Base-by-base conservation (phyloP, 805 yeast genomes). In the Tanozyma kutaoensis region DNA sequence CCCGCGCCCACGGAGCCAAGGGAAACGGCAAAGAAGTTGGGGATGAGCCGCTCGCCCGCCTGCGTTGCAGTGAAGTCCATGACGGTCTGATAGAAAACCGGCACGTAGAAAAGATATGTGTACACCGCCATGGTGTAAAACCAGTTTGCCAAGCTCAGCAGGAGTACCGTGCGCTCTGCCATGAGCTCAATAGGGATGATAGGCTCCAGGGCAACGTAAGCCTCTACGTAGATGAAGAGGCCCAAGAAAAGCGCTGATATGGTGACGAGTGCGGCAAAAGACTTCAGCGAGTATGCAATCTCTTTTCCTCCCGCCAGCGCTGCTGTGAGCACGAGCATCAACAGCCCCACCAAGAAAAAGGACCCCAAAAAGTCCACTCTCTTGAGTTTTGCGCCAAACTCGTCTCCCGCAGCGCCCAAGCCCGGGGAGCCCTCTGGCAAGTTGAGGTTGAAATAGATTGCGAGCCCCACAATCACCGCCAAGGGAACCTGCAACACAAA, bases 11-110 rank as follows among this genome's bases (percentile, higher is more conserved):
- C 55, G 0, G 91, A 76, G 2, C 88, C 86, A 13, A 52, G 27
- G 0, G 85, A 69, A 8, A 75, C 72, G 10, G 78, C 81, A 23
- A 77, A 40, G 40, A 80, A 79, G 42, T 77, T 76, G 8, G 82
- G 79, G 16, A 74, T 47, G 30, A 72, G 46, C 35, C 81, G 54
- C 16, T 60, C 37, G 4, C 84, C 84, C 22, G 69, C 67, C 31
- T 69, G 53, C 5, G 76, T 65, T 2, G 81, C 67, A 3, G 67
- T 42, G 21, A 69, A 46, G 10, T 60, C 62, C 34, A 63, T 44
- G 2, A 72, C 79, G 0, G 79, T 52, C 11, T 67, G 52, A 47
- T 68, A 72, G 41, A 62, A 78, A 12, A 82, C 61, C 2, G 95
- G 95, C 3, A 74, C 61, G 48, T 74, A 81, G 51, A 63, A 82